Evolutionary conservation across 495 filamentous ascomycete genomes (phyloP), one percentile per base, ranked within the genome.

Genomic region (Xylaria venustula): DNA sequence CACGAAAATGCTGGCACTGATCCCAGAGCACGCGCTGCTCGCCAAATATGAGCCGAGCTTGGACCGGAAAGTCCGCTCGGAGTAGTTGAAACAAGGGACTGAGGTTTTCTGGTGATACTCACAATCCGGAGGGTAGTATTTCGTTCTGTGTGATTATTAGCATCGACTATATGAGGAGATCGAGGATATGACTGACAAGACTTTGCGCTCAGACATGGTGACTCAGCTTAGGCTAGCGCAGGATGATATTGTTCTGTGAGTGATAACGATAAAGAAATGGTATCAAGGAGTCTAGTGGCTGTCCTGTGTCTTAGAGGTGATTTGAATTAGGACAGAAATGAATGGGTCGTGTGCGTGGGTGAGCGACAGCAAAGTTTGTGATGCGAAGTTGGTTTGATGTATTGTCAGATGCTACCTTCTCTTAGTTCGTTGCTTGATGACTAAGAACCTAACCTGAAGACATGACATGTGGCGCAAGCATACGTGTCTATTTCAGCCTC

Each of bases 41-140:
- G 5, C 30, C 30, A 34, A 34, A 34, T 34, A 34, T 5, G 30
- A 34, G 30, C 11, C 11, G 30, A 34, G 30, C 30, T 34, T 34
- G 30, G 11, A 34, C 30, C 30, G 11, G 30, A 34, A 11, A 34
- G 5, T 34, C 11, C 30, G 30, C 30, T 11, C 30, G 30, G 11
- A 37, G 30, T 5, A 7, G 7, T 25, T 17, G 40, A 55, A 34
- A 30, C 25, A 23, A 0, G 1, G 4, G 9, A 14, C 22, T 23
- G 25, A 32, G 40, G 19, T 22, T 25, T 45, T 8, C 9, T 9
- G 26, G 26, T 1, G 28, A 34, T 37, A 57, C 51, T 62, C 45
- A 62, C 51, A 99, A 75, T 99, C 95, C 23, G 95, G 92, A 36
- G 94, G 94, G 73, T 95, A 98, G 82, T 94, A 90, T 72, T 90